Evolutionary conservation across 1,284 basidiomycete species (phyloP).

Genomic region (Irpex rosettiformis): DNA sequence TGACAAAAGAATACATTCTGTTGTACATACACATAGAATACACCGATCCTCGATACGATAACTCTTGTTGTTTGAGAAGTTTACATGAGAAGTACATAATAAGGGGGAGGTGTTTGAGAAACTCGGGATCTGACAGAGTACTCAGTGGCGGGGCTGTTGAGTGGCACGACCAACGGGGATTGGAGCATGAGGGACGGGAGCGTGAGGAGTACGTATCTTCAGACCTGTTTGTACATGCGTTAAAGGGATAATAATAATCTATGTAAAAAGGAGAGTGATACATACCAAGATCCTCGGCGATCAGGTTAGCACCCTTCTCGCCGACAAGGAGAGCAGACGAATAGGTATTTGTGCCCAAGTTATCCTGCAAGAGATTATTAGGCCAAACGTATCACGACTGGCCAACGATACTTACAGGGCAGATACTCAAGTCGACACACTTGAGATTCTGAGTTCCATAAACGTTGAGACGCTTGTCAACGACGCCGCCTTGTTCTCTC

Average conservation of each 20-base stretch:
- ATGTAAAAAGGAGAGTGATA: background rate
- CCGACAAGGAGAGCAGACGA: constrained; percentile 66
- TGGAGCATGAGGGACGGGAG: constrained; percentile 68
- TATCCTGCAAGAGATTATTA: constrained; percentile 41
- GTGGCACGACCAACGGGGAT: constrained; percentile 52
- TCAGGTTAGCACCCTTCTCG: constrained; percentile 62
- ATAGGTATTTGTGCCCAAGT: constrained; percentile 71
- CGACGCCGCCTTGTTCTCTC: constrained; percentile 71
- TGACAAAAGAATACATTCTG: background rate
- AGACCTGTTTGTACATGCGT: constrained; percentile 38
- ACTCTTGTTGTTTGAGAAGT: background rate
- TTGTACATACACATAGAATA: background rate
- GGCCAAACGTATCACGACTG: background rate
- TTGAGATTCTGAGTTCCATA: constrained; percentile 73
- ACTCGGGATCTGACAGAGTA: background rate
- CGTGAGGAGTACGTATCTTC: constrained; percentile 59
- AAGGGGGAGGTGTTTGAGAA: background rate
- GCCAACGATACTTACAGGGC: constrained; percentile 43
- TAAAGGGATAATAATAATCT: background rate
- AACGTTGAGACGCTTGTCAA: constrained; percentile 69
- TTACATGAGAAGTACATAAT: background rate
- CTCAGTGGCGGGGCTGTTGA: constrained; percentile 32
- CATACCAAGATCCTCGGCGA: constrained; percentile 64
- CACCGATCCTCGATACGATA: background rate
- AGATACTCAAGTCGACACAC: constrained; percentile 64